Base-by-base conservation (phyloP, 2,329 filamentous ascomycete genomes). In the Elsinoe necatrix region DNA sequence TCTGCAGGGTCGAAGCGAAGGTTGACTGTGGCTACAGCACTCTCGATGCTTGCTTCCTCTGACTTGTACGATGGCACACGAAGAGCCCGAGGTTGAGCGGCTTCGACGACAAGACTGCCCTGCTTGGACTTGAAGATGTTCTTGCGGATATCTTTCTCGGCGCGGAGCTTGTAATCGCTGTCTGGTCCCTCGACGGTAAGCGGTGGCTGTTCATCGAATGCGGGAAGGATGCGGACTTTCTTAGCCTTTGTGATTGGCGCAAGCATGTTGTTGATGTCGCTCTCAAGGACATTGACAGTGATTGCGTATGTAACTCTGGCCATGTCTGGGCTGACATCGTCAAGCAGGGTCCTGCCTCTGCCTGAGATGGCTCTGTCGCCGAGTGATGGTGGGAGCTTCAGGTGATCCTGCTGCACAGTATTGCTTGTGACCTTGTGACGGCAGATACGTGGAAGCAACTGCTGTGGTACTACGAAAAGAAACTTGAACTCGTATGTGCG, bases 321-420 rank as follows among this genome's bases (percentile, higher is more conserved):
- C 82, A 85, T 85, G 7, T 81, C 76, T 0, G 83, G 83, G 1
- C 80, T 73, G 65, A 85, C 71, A 62, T 86, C 83, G 63, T 86
- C 81, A 39, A 81, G 71, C 16, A 80, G 66, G 3, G 25, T 59
- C 55, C 14, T 52, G 47, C 31, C 77, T 59, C 76, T 73, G 21
- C 73, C 74, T 45, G 75, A 72, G n/a, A 79, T 67, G 16, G 54
- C 29, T 3, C 42, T 21, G 63, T 77, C 76, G 11, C 83, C 83
- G 18, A 85, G 69, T 23, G 77, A 82, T 2, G 83, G 83, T 1
- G 83, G 83, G 0, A 85, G 72, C 62, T 77, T 71, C 1, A 80
- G 71, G 65, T 86, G 83, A 0, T 75, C 75, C 20, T 77, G 71
- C 55, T 76, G 74, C 55, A 85, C 71, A 35, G 78, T 73, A 23